Percentiles rank a stretch among this genome's conserved stretches.
Conservation (phyloP, 306 rosid genomes). For the Pueraria montana region DNA sequence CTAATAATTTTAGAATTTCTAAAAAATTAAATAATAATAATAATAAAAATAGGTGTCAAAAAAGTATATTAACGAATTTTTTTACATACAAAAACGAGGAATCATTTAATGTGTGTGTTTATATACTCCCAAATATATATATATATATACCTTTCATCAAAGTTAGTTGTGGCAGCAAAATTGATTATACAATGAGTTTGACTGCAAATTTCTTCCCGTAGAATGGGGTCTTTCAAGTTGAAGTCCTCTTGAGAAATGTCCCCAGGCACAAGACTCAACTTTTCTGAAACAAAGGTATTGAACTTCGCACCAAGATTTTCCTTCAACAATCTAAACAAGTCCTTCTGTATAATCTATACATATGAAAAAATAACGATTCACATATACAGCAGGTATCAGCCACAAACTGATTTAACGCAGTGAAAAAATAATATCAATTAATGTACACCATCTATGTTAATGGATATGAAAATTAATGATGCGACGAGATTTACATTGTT, state of each 20-base stretch:
- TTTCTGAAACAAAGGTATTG: conserved; percentile 54
- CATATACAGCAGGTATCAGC: neutral
- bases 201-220: conserved; percentile 59
- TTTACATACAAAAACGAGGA: too few species aligned
- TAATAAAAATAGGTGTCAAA: too few species aligned
- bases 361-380: neutral
- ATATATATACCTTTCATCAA: conserved; percentile 72
- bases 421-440: too few species aligned
- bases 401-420: neutral
- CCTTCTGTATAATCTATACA: conserved; percentile 66
- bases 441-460: too few species aligned
- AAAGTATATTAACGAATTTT: too few species aligned
- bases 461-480: too few species aligned
- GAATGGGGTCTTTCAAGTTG: conserved; percentile 57
- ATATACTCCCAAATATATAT: too few species aligned
- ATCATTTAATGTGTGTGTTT: too few species aligned
- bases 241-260: conserved; percentile 66
- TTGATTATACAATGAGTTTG: conserved; percentile 64
- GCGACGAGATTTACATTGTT: too few species aligned
- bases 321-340: conserved; percentile 69
- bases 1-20: too few species aligned
- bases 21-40: too few species aligned
- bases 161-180: conserved; percentile 84
- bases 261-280: conserved; percentile 63
- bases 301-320: conserved; percentile 63